A percentile compares a stretch with the other conserved stretches of the same genome.
phyloP scores from a whole-genome alignment of 768 basidiomycete species.

The Kwoniella europaea region DNA sequence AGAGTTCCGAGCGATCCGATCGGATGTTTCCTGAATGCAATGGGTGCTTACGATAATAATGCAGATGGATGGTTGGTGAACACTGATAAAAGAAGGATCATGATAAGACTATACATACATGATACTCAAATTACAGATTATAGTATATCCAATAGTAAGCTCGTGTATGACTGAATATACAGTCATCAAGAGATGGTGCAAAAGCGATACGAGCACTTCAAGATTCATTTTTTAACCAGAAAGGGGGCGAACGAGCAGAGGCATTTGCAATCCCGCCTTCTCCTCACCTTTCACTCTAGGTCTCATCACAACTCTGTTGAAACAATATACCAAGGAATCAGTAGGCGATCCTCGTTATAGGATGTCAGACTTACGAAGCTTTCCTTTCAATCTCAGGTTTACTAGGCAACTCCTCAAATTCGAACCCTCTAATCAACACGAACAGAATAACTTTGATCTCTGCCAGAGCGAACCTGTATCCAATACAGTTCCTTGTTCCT shows the following conservation, averaged over 20 bases:
- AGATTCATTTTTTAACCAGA: neutral
- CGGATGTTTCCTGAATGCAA: neutral
- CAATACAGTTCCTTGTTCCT: conserved; percentile 54
- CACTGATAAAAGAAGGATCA: too few species aligned
- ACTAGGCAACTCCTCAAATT: conserved; percentile 50
- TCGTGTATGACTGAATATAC: neutral
- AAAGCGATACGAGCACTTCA: neutral
- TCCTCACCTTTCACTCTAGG: conserved; percentile 47
- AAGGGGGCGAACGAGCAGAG: conserved; percentile 46
- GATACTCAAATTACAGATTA: neutral
- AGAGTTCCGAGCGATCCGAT: neutral
- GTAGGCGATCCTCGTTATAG: neutral
- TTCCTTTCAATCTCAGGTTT: conserved; percentile 53
- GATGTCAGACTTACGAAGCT: conserved; percentile 41
- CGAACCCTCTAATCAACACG: conserved; percentile 52
- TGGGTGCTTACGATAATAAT: too few species aligned
- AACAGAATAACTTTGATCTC: conserved; percentile 58
- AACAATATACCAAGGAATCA: neutral
- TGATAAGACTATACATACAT: neutral
- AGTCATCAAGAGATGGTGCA: too few species aligned
- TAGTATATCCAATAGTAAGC: neutral
- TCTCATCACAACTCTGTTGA: conserved; percentile 51
- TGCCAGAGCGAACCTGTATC: conserved; percentile 57
- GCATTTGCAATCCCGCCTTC: conserved; percentile 57
- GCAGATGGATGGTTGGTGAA: too few species aligned